phyloP scores from a whole-genome alignment of 2,329 filamentous ascomycete genomes.

The Phyllosticta citribraziliensis region DNA sequence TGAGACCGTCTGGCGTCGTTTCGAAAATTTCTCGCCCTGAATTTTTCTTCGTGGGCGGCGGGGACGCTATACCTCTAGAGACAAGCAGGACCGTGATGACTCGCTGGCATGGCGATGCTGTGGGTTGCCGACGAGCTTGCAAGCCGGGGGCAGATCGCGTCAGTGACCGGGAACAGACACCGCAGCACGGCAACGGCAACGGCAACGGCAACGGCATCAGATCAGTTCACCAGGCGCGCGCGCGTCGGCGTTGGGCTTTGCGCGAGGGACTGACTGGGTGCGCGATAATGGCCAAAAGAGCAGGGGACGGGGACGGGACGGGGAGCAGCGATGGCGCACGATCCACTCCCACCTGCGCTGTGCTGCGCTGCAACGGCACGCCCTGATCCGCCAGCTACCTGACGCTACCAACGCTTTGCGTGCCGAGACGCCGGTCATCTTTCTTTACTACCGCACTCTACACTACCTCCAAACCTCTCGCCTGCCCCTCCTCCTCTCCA shows the following conservation, averaged over 20 bases:
- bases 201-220: not conserved
- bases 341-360: not conserved
- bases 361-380: not conserved
- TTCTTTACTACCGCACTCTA: not conserved
- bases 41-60: not conserved
- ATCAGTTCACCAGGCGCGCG: not conserved
- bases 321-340: not conserved
- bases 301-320: not conserved
- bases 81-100: not conserved
- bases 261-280: not conserved
- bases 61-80: not conserved
- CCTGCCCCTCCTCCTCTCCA: not conserved
- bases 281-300: not conserved
- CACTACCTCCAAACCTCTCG: not conserved
- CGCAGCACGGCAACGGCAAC: not conserved
- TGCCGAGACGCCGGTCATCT: not conserved
- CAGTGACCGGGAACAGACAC: not conserved
- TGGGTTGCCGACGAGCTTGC: not conserved
- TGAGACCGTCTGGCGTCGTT: not conserved
- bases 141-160: not conserved
- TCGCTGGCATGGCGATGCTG: not conserved
- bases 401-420: not conserved
- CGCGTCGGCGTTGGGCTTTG: not conserved
- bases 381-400: not conserved
- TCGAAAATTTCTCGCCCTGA: not conserved